Evolutionary conservation across 139 green algal genomes (phyloP).

Genomic region (Marvania coccoides): DNA sequence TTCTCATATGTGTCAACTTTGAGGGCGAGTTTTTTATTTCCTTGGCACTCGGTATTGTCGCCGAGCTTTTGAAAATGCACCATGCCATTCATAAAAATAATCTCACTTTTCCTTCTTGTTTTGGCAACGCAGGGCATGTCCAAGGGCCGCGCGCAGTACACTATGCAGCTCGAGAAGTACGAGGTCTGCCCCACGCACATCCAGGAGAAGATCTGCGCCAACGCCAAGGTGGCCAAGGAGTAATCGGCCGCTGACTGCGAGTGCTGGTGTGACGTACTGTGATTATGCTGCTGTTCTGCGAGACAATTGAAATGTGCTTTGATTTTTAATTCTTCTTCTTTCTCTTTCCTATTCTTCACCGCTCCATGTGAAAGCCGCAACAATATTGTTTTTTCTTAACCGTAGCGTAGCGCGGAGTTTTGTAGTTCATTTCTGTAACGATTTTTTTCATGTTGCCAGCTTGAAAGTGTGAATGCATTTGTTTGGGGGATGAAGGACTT

Average conservation of each 20-base stretch:
- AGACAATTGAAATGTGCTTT: not conserved
- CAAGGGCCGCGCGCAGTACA: constrained; percentile 96
- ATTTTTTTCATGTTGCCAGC: no score
- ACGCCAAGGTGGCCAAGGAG: constrained; percentile 9
- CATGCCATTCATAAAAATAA: not conserved
- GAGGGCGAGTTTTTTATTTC: no score
- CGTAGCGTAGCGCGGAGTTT: no score
- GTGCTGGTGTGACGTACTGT: not conserved
- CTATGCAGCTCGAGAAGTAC: constrained; percentile 84
- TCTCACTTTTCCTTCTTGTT: not conserved
- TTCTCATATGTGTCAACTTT: constrained; percentile 96
- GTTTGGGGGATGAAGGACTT: no score
- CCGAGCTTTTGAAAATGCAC: not conserved
- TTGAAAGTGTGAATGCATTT: no score
- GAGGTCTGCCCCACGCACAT: constrained; percentile 90
- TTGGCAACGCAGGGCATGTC: no score
- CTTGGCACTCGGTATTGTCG: not conserved
- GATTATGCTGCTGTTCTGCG: not conserved
- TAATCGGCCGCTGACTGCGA: not conserved
- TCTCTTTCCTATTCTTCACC: no score
- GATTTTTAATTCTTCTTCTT: not conserved
- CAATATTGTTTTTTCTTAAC: no score
- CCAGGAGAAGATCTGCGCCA: constrained; percentile 75
- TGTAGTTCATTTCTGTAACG: no score
- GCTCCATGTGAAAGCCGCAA: no score